Base-by-base conservation (phyloP, 2,329 filamentous ascomycete genomes). In the Botrytis paeoniae region DNA sequence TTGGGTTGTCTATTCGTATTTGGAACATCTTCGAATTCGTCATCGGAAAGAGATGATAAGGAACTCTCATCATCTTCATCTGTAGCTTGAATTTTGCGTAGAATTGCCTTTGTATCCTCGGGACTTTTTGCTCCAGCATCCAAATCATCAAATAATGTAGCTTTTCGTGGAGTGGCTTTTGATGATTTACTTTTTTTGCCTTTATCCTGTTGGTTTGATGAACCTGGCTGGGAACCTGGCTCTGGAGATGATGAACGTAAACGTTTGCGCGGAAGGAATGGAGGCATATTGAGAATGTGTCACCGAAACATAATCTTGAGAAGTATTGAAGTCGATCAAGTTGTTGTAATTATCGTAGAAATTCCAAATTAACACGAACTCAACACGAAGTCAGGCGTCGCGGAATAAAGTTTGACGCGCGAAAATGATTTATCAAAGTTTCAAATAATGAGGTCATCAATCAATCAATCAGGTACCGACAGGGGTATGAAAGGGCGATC, bases 201-300 rank as follows among this genome's bases (percentile, higher is more conserved):
- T 72, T 66, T 75, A n/a, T 66, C 69, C 8, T 41, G 64, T 35
- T 68, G 65, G n/a, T 16, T 60, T 20, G 51, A 60, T 10, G 63
- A 32, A 16, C 59, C 80, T 82, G 70, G 72, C 75, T 48, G 77
- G 79, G 54, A 75, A 54, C n/a, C 78, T 74, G n/a, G 76, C 63
- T 79, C 76, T 45, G 83, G 81, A 2, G 83, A 81, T 0, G 86
- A 83, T 2, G 88, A 87, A 74, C 86, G 87, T 76, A 89, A 78
- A 74, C 90, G 87, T 83, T 94, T 94, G 77, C 90, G 89, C 66
- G 90, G 86, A 25, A 93, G 85, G 76, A 88, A 83, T 37, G 92
- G 91, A 78, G 92, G 90, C 91, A 94, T 94, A 39, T 65, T 75
- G 70, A 66, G 3, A 60, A 32, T 61, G 62, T 74, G 41, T 73